Percentiles rank a stretch among this genome's conserved stretches.
Conservation (phyloP, 192 early-diverging fungal genomes). For the Backusella liffmaniae region DNA sequence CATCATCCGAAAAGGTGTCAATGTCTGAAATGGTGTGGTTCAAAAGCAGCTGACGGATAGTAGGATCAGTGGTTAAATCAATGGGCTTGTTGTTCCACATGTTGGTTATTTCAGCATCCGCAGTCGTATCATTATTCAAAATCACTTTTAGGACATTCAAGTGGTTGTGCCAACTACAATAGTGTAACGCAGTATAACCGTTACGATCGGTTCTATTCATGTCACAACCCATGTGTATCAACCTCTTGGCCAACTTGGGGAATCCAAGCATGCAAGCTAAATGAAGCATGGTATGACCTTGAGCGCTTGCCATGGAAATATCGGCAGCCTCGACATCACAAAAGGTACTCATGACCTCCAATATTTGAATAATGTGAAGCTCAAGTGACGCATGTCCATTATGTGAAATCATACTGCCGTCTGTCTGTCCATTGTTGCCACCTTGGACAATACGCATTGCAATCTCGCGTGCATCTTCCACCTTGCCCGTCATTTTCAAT, state of each 20-base stretch:
- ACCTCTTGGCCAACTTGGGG: conserved; percentile 39
- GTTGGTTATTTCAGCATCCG: conserved; percentile 16
- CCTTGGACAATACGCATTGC: conserved; percentile 58
- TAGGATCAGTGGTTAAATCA: conserved; percentile 14
- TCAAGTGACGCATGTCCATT: conserved; percentile 21
- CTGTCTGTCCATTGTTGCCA: conserved; percentile 10
- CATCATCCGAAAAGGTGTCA: not conserved
- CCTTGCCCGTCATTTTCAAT: conserved; percentile 61
- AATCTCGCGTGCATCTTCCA: conserved; percentile 64
- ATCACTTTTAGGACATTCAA: conserved; percentile 53
- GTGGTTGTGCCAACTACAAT: conserved; percentile 60
- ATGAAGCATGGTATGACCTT: conserved; percentile 63
- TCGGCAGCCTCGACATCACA: conserved; percentile 36
- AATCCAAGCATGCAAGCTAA: conserved; percentile 65
- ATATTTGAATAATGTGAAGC: conserved; percentile 41
- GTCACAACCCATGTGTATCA: conserved; percentile 44
- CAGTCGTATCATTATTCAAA: conserved; percentile 29
- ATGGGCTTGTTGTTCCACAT: conserved; percentile 18
- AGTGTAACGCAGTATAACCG: conserved; percentile 70
- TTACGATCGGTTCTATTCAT: conserved; percentile 59
- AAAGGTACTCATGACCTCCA: conserved; percentile 40
- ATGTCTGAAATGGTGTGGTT: conserved; percentile 3
- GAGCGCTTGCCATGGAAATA: conserved; percentile 38
- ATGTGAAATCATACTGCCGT: conserved; percentile 21
- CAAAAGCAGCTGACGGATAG: not conserved